phyloP scores from a whole-genome alignment of 345 rosid genomes.

The Jatropha curcas region DNA sequence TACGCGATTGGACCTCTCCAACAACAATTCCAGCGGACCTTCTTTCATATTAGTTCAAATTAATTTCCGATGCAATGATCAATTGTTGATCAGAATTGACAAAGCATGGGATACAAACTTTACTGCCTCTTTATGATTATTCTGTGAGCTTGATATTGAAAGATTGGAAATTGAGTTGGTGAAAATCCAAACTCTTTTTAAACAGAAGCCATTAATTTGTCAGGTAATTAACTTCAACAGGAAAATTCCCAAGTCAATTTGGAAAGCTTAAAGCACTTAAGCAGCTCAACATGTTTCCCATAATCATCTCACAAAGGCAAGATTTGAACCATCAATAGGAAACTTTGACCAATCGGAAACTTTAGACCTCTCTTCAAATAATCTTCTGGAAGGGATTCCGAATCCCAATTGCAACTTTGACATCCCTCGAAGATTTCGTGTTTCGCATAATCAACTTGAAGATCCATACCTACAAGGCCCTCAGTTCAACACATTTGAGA shows the following conservation, averaged over 20 bases:
- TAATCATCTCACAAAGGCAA: conserved; percentile 8
- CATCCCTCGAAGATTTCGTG: neutral
- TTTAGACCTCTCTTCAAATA: conserved; percentile 29
- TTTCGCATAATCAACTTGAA: neutral
- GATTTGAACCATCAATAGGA: conserved; percentile 9
- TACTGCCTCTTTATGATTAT: too few relatives aligned
- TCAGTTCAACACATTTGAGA: neutral
- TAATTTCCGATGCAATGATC: neutral
- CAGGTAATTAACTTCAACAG: conserved; percentile 26
- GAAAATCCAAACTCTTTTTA: too few relatives aligned
- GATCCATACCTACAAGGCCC: neutral
- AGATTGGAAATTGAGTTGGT: too few relatives aligned
- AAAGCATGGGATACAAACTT: neutral
- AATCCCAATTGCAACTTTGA: neutral
- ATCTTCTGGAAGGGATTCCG: conserved; percentile 17
- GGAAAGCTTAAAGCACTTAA: conserved; percentile 22
- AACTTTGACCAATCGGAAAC: conserved; percentile 18
- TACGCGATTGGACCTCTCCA: conserved; percentile 14
- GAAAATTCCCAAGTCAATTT: conserved; percentile 16
- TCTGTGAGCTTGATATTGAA: too few relatives aligned
- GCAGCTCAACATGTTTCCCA: conserved; percentile 33
- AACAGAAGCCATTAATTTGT: conserved; percentile 27
- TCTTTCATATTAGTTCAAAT: neutral
- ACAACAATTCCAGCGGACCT: neutral
- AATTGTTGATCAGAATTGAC: neutral